These are phyloP conservation scores for Boletus sensibilis DNA, from an alignment of 768 basidiomycete species.

Conservation along the genomic window DNA sequence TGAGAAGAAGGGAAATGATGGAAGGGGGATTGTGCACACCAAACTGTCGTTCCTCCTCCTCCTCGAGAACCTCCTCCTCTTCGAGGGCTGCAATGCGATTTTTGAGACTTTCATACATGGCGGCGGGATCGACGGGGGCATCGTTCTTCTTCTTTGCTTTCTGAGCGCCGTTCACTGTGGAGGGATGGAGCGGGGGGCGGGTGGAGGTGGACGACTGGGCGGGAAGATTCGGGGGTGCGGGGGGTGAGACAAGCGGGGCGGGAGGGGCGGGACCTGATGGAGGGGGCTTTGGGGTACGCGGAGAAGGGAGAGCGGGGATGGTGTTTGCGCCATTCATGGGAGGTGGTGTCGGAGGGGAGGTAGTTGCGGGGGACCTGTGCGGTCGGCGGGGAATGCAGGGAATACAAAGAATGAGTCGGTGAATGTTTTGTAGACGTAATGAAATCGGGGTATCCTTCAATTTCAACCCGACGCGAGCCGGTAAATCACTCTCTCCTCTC, in stretches of 20 bases:
- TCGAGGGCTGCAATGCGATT: constrained; percentile 87
- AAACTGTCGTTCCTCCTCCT: constrained; percentile 80
- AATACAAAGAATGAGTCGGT: constrained; percentile 25
- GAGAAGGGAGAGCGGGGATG: constrained; percentile 20
- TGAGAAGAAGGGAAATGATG: constrained; percentile 9
- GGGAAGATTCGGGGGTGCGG: constrained; percentile 36
- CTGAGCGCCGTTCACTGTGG: constrained; percentile 31
- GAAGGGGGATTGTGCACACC: constrained; percentile 45
- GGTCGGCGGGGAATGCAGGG: constrained; percentile 32
- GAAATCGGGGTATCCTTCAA: not conserved
- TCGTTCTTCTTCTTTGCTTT: constrained; percentile 73
- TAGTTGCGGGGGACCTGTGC: constrained; percentile 15
- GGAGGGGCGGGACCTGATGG: constrained; percentile 60
- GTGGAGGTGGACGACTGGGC: constrained; percentile 34
- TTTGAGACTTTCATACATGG: constrained; percentile 87
- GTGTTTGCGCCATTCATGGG: constrained; percentile 46
- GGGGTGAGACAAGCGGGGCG: constrained; percentile 42
- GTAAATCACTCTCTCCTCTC: not conserved
- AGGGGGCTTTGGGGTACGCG: constrained; percentile 47
- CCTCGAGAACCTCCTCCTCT: constrained; percentile 82
- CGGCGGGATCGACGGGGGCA: constrained; percentile 71
- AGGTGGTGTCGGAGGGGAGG: not conserved
- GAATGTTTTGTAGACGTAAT: constrained; percentile 19
- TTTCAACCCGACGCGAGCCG: not conserved
- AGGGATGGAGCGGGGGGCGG: constrained; percentile 34